Base-by-base conservation (phyloP, 306 rosid genomes). In the Sesbania bispinosa region DNA sequence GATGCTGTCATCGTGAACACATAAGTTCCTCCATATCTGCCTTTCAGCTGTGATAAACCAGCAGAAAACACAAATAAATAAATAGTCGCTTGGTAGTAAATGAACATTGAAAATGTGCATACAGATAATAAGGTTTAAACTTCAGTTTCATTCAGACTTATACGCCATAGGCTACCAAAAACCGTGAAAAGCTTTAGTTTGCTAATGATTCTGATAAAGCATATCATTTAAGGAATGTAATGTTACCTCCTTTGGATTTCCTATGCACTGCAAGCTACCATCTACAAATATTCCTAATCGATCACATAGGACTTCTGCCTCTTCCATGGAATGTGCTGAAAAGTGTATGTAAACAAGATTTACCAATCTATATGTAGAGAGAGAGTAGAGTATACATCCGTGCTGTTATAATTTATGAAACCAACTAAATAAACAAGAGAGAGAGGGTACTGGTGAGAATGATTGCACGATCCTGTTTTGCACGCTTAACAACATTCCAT, bases 291-390 rank as follows among this genome's bases (percentile, higher is more conserved):
- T 88, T 74, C 97, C 97, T 53, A 90, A 62, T 77, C 98, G 88
- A 67, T 90, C 97, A 43, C 97, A 93, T 33, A 90, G 77, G 43
- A 84, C 92, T 73, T 93, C 97, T 36, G 97, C 98, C 82, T 93
- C 97, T 83, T 93, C 98, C 97, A 88, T 93, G 59, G 97, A 93
- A 87, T 93, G 97, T 39, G 97, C 97, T 93, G 93, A 79, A 80
- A 57, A 79, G 67, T 48, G 58, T 47, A 72, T 16, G 62, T 15
- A 73, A 52, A 80, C 26, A 63, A 66, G 77, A 29, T 64, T 61
- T 50, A 69, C 42, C 45, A 69, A 63, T 77, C 19, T 62, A 35
- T 45, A 52, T 14, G 15, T 11, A 48, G 32, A 24, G 7, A 69
- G 30, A 35, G 30, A 54, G 29, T 35, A 54, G 18, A 69, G 62